Conservation (phyloP, 2,329 filamentous ascomycete genomes). For the Xylaria sp. region DNA sequence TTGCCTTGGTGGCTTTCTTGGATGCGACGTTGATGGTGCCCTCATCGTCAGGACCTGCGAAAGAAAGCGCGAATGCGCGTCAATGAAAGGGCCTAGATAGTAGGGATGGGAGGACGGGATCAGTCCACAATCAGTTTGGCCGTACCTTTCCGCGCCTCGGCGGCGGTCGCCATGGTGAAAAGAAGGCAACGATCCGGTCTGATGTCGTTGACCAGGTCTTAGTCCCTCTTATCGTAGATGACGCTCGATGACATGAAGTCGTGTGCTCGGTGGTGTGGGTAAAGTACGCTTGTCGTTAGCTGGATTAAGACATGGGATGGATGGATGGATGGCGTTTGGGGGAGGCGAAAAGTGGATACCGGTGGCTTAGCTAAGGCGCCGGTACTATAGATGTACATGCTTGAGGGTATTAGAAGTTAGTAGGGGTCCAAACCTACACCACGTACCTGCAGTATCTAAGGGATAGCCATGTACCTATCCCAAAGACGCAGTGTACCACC, state of each 20-base stretch:
- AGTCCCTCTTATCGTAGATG: neutral
- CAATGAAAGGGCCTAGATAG: conserved; percentile 21
- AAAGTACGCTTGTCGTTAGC: neutral
- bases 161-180: conserved; percentile 36
- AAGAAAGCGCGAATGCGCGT: conserved; percentile 25
- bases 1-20: conserved; percentile 56
- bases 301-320: neutral
- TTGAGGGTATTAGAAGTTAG: neutral
- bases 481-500: no score
- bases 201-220: neutral
- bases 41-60: conserved; percentile 56
- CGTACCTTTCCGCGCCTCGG: conserved; percentile 39
- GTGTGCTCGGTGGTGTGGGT: no score
- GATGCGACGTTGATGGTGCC: conserved; percentile 68
- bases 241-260: neutral
- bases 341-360: neutral
- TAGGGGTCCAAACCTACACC: no score
- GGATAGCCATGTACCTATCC: no score
- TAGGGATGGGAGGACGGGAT: neutral
- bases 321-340: neutral
- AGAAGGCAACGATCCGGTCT: neutral
- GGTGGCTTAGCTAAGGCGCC: neutral
- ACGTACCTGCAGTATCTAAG: no score
- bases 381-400: neutral
- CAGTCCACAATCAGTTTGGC: neutral